Percentiles rank a stretch among this genome's conserved stretches.
These are phyloP conservation scores for Lipomyces spencermartinsiae DNA, from an alignment of 805 yeast genomes.

Conservation along the genomic window DNA sequence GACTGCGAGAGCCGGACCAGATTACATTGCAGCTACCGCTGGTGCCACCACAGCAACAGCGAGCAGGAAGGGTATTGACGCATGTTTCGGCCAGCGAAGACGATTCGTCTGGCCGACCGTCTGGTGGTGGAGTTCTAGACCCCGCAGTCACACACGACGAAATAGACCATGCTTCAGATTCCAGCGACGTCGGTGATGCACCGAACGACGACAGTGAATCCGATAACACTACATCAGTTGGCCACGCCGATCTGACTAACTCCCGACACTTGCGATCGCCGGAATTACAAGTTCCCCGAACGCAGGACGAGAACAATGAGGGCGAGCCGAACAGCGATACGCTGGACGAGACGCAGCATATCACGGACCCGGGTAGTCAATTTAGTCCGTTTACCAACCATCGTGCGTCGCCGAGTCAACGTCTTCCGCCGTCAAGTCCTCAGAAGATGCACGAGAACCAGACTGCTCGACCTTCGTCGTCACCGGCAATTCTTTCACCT, in stretches of 20 bases:
- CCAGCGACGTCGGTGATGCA: slow-evolving; percentile 3
- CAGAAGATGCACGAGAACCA: neutral
- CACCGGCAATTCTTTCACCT: neutral
- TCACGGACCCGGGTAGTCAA: neutral
- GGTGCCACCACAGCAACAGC: neutral
- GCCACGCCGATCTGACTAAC: neutral
- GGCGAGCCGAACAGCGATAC: neutral
- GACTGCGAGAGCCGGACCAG: neutral
- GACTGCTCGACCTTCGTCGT: neutral
- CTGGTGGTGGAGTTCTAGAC: neutral
- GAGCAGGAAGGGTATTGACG: neutral
- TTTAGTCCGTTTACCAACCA: neutral
- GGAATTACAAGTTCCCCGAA: slow-evolving; percentile 4
- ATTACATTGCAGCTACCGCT: neutral
- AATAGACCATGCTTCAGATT: neutral
- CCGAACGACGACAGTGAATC: neutral
- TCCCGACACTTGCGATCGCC: neutral
- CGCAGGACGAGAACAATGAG: neutral
- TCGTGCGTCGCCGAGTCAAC: neutral
- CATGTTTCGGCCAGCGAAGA: neutral
- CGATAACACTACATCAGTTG: neutral
- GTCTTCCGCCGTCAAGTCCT: slow-evolving; percentile 2
- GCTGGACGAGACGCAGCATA: slow-evolving; percentile 5
- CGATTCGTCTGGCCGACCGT: neutral
- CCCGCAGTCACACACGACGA: neutral